Evolutionary conservation across 2,329 filamentous ascomycete species (phyloP).

Genomic region (Alternaria atra): DNA sequence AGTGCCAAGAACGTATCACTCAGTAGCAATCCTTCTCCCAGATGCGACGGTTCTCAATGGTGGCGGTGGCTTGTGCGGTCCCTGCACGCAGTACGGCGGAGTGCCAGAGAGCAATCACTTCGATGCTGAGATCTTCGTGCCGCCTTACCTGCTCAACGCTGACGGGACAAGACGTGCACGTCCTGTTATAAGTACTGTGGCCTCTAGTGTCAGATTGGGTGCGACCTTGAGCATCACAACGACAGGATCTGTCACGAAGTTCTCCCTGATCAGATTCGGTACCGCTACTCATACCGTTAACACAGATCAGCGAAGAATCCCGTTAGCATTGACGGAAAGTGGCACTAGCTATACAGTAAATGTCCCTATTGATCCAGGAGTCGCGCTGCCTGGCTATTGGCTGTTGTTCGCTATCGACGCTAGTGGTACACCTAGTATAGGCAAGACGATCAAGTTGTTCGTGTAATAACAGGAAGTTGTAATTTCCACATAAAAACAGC

Average conservation of each 20-base stretch:
- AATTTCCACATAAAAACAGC: too few species aligned
- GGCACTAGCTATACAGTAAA: constrained; percentile 52
- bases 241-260: constrained; percentile 34
- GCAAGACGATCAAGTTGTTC: constrained; percentile 51
- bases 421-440: constrained; percentile 58
- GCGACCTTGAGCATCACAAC: constrained; percentile 46
- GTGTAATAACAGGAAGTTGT: not conserved
- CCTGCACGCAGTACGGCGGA: constrained; percentile 37
- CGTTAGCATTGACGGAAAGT: constrained; percentile 48
- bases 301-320: constrained; percentile 65
- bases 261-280: constrained; percentile 60
- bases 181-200: constrained; percentile 54
- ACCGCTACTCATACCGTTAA: constrained; percentile 65
- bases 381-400: constrained; percentile 64
- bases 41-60: constrained; percentile 38
- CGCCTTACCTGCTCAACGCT: constrained; percentile 63
- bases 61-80: constrained; percentile 57
- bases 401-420: constrained; percentile 62
- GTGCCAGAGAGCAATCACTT: constrained; percentile 56
- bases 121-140: constrained; percentile 65
- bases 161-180: constrained; percentile 55
- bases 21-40: constrained; percentile 36
- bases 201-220: constrained; percentile 42
- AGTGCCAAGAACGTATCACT: constrained; percentile 41
- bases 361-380: constrained; percentile 59